Percentiles rank a stretch among this genome's conserved stretches.
phyloP scores from a whole-genome alignment of 257 asterid genomes.

The Mitragyna speciosa region DNA sequence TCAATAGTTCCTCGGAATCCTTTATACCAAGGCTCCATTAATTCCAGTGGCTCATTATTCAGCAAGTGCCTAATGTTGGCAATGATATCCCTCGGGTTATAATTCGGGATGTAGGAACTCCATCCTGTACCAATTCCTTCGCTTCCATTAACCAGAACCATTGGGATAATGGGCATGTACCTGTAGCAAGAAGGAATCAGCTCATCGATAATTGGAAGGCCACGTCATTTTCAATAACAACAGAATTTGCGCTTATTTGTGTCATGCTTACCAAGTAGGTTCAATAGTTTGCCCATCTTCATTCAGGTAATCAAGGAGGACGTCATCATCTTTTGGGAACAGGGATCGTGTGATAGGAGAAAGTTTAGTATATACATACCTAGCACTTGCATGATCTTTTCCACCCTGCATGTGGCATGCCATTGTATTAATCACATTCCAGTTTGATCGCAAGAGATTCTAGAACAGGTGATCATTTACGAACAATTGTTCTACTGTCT shows the following conservation, averaged over 20 bases:
- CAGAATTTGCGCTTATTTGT: not conserved
- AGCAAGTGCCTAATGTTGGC: conserved; percentile 70
- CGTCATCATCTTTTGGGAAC: conserved; percentile 89
- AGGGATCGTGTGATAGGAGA: conserved; percentile 63
- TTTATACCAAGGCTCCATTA: conserved; percentile 96
- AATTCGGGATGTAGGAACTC: conserved; percentile 88
- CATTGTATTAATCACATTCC: not conserved
- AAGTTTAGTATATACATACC: conserved; percentile 78
- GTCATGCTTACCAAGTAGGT: conserved; percentile 69
- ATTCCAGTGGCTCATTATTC: conserved; percentile 64
- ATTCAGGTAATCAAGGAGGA: conserved; percentile 71
- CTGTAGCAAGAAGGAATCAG: conserved; percentile 36
- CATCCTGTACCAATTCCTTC: conserved; percentile 99
- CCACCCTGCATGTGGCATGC: conserved; percentile 69
- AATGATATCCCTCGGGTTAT: conserved; percentile 83
- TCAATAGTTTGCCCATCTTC: conserved; percentile 95
- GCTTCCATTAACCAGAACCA: conserved; percentile 94
- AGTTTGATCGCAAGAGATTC: not conserved
- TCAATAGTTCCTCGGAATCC: conserved; percentile 80
- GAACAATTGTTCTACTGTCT: conserved; percentile 7
- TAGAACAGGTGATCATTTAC: not conserved
- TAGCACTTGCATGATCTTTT: conserved; percentile 96
- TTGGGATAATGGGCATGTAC: conserved; percentile 86
- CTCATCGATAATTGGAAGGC: conserved; percentile 2
- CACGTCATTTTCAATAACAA: not conserved